Evolutionary conservation across 2,329 filamentous ascomycete genomes (phyloP).

Genomic region (Myriosclerotinia curreyana): DNA sequence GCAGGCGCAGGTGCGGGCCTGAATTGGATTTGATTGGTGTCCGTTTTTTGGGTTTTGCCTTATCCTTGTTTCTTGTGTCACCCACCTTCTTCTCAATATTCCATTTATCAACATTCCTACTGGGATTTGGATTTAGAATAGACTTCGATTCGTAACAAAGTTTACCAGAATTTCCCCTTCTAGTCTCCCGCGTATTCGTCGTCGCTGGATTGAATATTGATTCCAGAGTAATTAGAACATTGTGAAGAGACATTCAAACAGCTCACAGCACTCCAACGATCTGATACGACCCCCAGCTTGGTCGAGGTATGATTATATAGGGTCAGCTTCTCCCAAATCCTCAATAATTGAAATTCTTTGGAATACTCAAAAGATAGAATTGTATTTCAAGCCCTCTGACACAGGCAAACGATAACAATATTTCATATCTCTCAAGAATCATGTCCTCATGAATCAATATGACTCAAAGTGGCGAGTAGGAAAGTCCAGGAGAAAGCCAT

Average conservation of each 20-base stretch:
- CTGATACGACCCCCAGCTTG: not conserved
- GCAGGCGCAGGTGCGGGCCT: not conserved
- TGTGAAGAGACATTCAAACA: not conserved
- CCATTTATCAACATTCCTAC: not conserved
- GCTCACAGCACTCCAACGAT: not conserved
- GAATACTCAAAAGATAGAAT: not conserved
- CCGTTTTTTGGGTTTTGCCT: not conserved
- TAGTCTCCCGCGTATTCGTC: not conserved
- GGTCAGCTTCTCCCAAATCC: not conserved
- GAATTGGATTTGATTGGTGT: conserved; percentile 3
- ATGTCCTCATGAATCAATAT: not conserved
- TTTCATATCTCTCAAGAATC: too few relatives aligned
- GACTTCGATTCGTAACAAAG: not conserved
- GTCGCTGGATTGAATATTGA: not conserved
- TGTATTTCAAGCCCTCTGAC: not conserved
- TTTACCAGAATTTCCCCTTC: too few relatives aligned
- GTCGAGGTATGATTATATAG: not conserved
- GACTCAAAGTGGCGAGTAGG: not conserved
- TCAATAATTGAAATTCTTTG: not conserved
- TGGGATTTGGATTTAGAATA: not conserved
- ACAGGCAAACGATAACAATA: not conserved
- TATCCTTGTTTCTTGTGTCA: conserved; percentile 12
- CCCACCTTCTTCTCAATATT: not conserved
- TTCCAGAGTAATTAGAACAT: not conserved
- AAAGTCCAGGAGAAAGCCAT: not conserved